Percentiles rank a stretch among this genome's conserved stretches.
Evolutionary conservation across 768 basidiomycete species (phyloP).

Genomic region (Epithele typhae): DNA sequence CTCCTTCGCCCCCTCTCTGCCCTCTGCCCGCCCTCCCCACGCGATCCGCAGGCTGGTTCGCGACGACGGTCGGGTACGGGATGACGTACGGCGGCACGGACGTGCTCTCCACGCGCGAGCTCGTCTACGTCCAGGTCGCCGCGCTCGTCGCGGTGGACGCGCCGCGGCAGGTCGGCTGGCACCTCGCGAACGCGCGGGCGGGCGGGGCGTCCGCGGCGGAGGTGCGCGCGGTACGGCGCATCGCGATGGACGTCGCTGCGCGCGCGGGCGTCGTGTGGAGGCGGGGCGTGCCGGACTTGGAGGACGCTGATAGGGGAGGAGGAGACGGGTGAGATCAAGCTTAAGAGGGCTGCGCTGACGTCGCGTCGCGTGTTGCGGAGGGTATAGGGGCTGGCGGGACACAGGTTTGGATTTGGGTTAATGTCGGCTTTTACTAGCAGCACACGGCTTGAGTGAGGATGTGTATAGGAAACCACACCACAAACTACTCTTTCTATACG

Average conservation of each 20-base stretch:
- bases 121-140: conserved; percentile 57
- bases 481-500: no score
- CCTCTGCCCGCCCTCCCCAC: neutral
- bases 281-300: conserved; percentile 43
- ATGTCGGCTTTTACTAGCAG: no score
- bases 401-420: no score
- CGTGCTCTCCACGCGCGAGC: conserved; percentile 46
- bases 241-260: conserved; percentile 47
- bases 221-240: conserved; percentile 47
- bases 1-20: neutral
- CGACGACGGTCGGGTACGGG: conserved; percentile 53
- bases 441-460: no score
- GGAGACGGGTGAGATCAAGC: no score
- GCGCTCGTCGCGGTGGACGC: conserved; percentile 59
- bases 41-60: conserved; percentile 44
- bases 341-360: no score
- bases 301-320: no score
- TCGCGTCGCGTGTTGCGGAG: no score
- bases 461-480: no score
- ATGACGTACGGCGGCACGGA: conserved; percentile 46
- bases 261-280: conserved; percentile 50
- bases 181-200: conserved; percentile 51
- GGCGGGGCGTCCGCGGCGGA: conserved; percentile 52
- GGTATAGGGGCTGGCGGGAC: no score
- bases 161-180: conserved; percentile 64